Evolutionary conservation across 495 filamentous ascomycete genomes (phyloP).

Genomic region (Tetracladium marchalianum): DNA sequence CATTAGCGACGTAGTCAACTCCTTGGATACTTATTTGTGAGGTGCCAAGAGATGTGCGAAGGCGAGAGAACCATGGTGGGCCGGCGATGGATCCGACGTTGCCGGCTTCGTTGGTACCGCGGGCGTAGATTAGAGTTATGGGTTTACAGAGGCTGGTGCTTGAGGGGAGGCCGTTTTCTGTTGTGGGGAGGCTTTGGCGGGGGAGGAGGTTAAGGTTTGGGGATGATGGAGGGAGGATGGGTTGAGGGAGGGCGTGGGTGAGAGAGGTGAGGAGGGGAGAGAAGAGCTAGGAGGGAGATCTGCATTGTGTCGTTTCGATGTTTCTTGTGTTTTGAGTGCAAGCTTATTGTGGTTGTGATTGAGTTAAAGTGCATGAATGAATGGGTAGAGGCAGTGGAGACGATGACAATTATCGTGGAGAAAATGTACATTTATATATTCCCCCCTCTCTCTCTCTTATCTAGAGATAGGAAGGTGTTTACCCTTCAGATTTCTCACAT

Average conservation of each 20-base stretch:
- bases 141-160: constrained; percentile 20
- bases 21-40: constrained; percentile 29
- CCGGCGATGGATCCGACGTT: constrained; percentile 26
- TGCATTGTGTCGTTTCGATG: too few relatives aligned
- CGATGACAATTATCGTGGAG: too few relatives aligned
- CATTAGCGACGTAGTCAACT: constrained; percentile 27
- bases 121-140: constrained; percentile 31
- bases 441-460: too few relatives aligned
- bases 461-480: too few relatives aligned
- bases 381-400: too few relatives aligned
- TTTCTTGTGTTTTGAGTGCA: too few relatives aligned
- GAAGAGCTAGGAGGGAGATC: neutral
- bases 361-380: too few relatives aligned
- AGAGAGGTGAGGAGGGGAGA: constrained; percentile 5
- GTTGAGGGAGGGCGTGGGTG: neutral
- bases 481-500: too few relatives aligned
- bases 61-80: constrained; percentile 22
- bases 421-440: too few relatives aligned
- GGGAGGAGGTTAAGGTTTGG: neutral
- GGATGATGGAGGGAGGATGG: neutral
- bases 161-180: constrained; percentile 21
- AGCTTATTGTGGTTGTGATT: too few relatives aligned
- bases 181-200: constrained; percentile 4
- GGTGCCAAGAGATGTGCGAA: constrained; percentile 20
- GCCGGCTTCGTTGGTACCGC: constrained; percentile 30